Evolutionary conservation across 352 stramenopile species (phyloP).

Genomic region (Pythium aquatile): DNA sequence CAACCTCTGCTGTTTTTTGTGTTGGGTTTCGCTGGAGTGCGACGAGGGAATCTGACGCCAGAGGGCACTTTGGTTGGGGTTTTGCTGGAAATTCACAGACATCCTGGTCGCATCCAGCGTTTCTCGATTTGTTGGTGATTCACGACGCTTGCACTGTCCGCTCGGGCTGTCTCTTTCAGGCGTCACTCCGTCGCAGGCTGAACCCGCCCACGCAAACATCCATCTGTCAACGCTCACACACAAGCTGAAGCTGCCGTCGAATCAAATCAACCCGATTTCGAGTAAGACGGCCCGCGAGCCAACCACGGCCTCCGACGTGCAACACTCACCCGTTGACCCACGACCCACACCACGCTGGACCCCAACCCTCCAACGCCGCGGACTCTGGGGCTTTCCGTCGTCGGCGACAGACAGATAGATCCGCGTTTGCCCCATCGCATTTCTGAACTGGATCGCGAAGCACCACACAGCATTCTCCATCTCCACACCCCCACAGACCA

Average conservation of each 20-base stretch:
- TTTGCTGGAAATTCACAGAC: slow-evolving; percentile 2
- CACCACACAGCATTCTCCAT: slow-evolving; percentile 5
- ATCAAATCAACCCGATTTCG: slow-evolving; percentile 4
- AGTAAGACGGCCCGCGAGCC: slow-evolving; percentile 2
- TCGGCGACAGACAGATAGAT: slow-evolving; percentile 3
- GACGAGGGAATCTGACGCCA: slow-evolving; percentile 13
- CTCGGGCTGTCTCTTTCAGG: background rate
- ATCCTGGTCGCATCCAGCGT: background rate
- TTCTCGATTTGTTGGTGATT: slow-evolving; percentile 1
- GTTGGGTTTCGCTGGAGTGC: background rate
- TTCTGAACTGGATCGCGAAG: slow-evolving; percentile 26
- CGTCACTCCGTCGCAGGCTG: slow-evolving; percentile 6
- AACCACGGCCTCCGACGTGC: background rate
- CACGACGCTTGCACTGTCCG: background rate
- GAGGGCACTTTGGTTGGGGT: background rate
- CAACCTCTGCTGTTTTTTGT: slow-evolving; percentile 1
- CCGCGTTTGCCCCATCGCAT: slow-evolving; percentile 22
- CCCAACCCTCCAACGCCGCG: background rate
- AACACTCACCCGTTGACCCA: slow-evolving; percentile 7
- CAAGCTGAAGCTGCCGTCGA: slow-evolving; percentile 7
- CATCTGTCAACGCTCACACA: background rate
- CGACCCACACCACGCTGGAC: background rate
- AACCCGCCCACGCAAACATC: slow-evolving; percentile 5
- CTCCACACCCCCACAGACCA: background rate
- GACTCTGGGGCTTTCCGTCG: background rate